Conservation (phyloP, 345 rosid species). For the Streptanthus diversifolius region DNA sequence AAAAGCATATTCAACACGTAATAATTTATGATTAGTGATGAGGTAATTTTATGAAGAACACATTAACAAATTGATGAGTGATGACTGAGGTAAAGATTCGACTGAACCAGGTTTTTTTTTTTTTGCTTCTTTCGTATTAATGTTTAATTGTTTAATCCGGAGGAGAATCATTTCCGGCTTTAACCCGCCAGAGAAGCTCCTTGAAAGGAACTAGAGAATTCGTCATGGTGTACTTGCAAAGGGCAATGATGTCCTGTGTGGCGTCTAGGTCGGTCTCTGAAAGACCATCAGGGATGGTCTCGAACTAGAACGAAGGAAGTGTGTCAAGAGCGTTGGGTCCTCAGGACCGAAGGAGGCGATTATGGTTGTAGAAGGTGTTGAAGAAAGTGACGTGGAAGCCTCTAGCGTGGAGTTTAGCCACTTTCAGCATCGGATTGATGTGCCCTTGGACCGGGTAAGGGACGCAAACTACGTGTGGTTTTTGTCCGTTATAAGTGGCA, state of each 20-base stretch:
- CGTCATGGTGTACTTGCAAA: conserved; percentile 12
- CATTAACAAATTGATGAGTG: too few species aligned
- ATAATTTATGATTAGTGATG: too few species aligned
- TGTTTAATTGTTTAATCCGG: background rate
- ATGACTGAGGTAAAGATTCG: too few species aligned
- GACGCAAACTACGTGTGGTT: conserved; percentile 10
- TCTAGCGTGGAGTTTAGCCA: background rate
- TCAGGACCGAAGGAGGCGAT: conserved; percentile 25
- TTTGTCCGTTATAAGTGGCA: background rate
- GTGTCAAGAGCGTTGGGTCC: conserved; percentile 12
- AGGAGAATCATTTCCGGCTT: background rate
- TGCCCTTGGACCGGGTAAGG: conserved; percentile 17
- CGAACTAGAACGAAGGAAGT: conserved; percentile 10
- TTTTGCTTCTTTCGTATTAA: too few species aligned
- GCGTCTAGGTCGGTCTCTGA: background rate
- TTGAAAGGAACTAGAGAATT: conserved; percentile 18
- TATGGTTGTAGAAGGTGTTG: conserved; percentile 27
- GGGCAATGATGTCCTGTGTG: conserved; percentile 11
- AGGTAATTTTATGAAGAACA: too few species aligned
- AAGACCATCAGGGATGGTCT: conserved; percentile 29
- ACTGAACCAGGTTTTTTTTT: too few species aligned
- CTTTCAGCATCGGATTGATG: conserved; percentile 14
- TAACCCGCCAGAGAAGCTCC: conserved; percentile 18
- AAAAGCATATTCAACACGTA: too few species aligned
- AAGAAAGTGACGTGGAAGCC: conserved; percentile 26